Conservation (phyloP, 495 filamentous ascomycete genomes). For the Hypoxylon fuscum region DNA sequence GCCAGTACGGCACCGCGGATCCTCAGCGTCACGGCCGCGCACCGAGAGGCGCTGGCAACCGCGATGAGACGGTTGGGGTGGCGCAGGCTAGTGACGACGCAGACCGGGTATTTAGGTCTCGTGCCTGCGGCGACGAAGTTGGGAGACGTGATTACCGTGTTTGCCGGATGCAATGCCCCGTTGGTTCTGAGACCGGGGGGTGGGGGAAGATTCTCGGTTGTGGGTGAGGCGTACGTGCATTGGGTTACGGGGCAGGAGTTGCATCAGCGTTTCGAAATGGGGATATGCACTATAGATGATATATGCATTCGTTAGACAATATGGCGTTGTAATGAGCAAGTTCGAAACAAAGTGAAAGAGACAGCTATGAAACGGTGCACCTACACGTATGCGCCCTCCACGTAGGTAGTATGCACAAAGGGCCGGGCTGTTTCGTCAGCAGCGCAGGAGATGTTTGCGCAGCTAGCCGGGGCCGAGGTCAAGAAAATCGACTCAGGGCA, state of each 20-base stretch:
- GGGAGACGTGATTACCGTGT: constrained; percentile 14
- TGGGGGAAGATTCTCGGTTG: not conserved
- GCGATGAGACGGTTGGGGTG: constrained; percentile 10
- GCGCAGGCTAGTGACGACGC: constrained; percentile 6
- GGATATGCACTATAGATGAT: not conserved
- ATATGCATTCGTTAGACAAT: constrained; percentile 6
- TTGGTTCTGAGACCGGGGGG: constrained; percentile 9
- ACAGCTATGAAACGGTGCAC: not conserved
- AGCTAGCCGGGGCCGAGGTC: not conserved
- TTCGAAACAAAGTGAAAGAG: no score
- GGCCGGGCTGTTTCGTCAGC: not conserved
- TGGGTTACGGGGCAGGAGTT: constrained; percentile 13
- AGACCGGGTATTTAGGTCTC: constrained; percentile 8
- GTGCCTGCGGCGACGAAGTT: constrained; percentile 13
- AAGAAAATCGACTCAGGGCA: not conserved
- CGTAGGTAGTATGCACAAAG: not conserved
- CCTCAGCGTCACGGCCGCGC: not conserved
- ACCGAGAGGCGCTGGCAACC: constrained; percentile 2
- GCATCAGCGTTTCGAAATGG: constrained; percentile 5
- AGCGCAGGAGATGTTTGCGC: not conserved
- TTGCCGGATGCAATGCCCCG: constrained; percentile 10
- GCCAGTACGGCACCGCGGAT: constrained; percentile 1
- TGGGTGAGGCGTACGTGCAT: constrained; percentile 21
- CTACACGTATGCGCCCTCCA: not conserved
- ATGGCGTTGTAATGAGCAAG: no score